Evolutionary conservation across 2,329 filamentous ascomycete genomes (phyloP).

Genomic region (Sclerotinia borealis): DNA sequence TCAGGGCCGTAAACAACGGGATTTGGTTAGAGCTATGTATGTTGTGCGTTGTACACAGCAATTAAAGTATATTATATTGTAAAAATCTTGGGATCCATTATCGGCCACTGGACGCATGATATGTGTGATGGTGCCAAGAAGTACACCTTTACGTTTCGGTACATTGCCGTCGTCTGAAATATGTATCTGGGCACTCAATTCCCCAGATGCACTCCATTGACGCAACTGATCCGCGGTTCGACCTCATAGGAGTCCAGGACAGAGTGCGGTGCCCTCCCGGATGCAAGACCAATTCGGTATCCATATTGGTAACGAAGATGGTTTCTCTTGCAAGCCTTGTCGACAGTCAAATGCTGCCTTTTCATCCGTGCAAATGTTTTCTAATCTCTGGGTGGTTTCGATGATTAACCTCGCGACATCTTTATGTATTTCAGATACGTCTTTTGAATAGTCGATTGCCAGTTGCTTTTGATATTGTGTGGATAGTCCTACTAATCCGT

Average conservation of each 20-base stretch:
- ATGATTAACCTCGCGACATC: not conserved
- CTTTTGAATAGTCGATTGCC: not conserved
- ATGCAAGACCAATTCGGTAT: not conserved
- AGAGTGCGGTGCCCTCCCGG: not conserved
- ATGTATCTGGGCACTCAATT: not conserved
- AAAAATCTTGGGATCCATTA: not conserved
- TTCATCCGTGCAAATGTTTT: not conserved
- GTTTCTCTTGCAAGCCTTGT: not conserved
- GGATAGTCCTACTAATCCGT: no score
- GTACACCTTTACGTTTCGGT: not conserved
- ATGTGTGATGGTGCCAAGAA: not conserved
- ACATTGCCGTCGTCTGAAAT: not conserved
- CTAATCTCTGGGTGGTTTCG: not conserved
- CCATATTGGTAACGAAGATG: not conserved
- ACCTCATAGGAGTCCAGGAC: not conserved
- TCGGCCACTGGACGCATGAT: not conserved
- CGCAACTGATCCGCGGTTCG: not conserved
- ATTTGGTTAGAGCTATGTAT: not conserved
- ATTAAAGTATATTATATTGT: not conserved
- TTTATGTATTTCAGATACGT: not conserved
- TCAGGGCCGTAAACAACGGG: not conserved
- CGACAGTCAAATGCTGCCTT: not conserved
- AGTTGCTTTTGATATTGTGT: not conserved
- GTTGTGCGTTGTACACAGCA: not conserved
- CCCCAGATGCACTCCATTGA: not conserved